Evolutionary conservation across 306 rosid species (phyloP).

Genomic region (Rosa chinensis): DNA sequence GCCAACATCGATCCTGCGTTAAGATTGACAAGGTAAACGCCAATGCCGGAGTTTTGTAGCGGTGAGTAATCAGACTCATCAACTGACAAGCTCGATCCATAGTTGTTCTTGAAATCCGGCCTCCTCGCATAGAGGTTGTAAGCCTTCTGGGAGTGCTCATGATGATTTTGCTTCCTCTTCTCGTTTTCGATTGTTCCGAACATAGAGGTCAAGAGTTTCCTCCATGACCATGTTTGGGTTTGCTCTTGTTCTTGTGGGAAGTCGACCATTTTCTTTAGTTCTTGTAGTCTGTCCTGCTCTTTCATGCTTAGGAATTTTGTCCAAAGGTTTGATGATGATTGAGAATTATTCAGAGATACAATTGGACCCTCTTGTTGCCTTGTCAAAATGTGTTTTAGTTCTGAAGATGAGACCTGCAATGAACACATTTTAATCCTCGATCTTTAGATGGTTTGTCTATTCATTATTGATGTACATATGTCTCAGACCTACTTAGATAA

Average conservation of each 20-base stretch:
- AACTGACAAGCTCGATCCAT: conserved; percentile 67
- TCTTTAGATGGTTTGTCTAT: too few species aligned
- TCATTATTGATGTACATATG: not conserved
- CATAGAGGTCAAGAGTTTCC: conserved; percentile 48
- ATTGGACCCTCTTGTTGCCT: conserved; percentile 61
- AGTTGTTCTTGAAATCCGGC: conserved; percentile 54
- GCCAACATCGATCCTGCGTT: conserved; percentile 86
- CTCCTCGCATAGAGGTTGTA: conserved; percentile 56
- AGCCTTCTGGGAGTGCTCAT: conserved; percentile 22
- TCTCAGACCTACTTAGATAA: conserved; percentile 66
- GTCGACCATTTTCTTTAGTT: conserved; percentile 42
- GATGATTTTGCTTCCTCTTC: conserved; percentile 15
- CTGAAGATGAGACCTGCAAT: conserved; percentile 52
- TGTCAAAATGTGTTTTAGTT: conserved; percentile 37
- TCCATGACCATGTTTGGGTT: conserved; percentile 54
- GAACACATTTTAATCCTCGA: conserved; percentile 20
- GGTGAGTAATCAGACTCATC: conserved; percentile 56
- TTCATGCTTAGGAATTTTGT: conserved; percentile 52
- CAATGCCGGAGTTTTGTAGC: conserved; percentile 49
- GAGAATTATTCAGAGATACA: conserved; percentile 35
- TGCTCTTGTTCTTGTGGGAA: conserved; percentile 32
- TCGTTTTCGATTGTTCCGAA: conserved; percentile 15
- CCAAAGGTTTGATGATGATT: conserved; percentile 49
- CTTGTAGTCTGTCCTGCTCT: conserved; percentile 44
- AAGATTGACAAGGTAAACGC: conserved; percentile 71